Conservation (phyloP, 805 yeast genomes). For the Wickerhamomyces chambardii region DNA sequence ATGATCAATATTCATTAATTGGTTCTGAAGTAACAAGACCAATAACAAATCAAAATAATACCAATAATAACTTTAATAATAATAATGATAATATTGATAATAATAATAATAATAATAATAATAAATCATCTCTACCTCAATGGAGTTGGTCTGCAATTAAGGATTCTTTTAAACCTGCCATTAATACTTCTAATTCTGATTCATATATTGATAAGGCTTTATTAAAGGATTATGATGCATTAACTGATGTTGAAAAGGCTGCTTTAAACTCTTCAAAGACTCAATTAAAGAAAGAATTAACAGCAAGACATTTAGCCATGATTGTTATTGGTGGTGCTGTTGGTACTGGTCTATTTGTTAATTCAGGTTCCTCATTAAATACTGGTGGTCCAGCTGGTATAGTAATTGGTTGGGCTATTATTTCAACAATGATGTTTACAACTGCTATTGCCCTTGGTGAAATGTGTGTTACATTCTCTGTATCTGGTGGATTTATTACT, state of each 20-base stretch:
- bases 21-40: too few species aligned
- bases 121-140: background rate
- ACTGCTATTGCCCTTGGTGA: conserved; percentile 53
- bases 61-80: too few species aligned
- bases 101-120: too few species aligned
- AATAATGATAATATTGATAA: too few species aligned
- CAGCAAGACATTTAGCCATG: conserved; percentile 52
- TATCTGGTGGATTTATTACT: conserved; percentile 51
- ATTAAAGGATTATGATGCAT: conserved; percentile 9
- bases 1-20: too few species aligned
- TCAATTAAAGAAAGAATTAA: conserved; percentile 19
- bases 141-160: conserved; percentile 32
- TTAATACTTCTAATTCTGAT: conserved; percentile 10
- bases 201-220: conserved; percentile 7
- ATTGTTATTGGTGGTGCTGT: conserved; percentile 66
- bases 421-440: conserved; percentile 49
- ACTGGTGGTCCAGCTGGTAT: conserved; percentile 52
- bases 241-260: conserved; percentile 29
- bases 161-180: conserved; percentile 37
- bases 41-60: too few species aligned
- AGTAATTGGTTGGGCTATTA: conserved; percentile 44
- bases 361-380: conserved; percentile 45
- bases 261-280: conserved; percentile 27
- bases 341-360: conserved; percentile 63
- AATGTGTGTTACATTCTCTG: conserved; percentile 59